Base-by-base conservation (phyloP, 108 stramenopile species). In the Conticribra weissflogii region DNA sequence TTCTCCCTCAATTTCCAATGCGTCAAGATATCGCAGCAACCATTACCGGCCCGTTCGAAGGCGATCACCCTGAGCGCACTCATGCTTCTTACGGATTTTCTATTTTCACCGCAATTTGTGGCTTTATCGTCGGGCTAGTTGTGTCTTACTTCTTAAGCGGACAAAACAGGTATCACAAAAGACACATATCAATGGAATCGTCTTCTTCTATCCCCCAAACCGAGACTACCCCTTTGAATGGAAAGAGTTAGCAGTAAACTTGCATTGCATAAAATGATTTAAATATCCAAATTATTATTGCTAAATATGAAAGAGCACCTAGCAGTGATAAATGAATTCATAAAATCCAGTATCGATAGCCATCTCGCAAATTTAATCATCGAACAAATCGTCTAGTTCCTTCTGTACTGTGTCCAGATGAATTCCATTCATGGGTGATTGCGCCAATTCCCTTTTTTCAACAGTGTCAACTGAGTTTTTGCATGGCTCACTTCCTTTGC, bases 1-100 rank as follows among this genome's bases (percentile, higher is more conserved):
- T 59, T 8, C 70, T 87, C 23, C 86, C 86, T 0, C 54, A 53
- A 31, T 78, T 66, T 65, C 31, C 63, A 21, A 7, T 31, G 30
- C 50, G 1, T 1, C 32, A 19, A 3, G 59, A 23, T 3, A 54
- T 28, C 0, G 33, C 19, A 30, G 27, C 1, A 22, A 21, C 33
- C 14, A 1, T 15, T 2, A 17, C 16, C 0, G 25, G 16, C 23
- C 24, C 23, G 29, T 32, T 19, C 29, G 29, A 30, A 19, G 47
- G 45, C 15, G 21, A n/a, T n/a, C n/a, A n/a, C n/a, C n/a, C n/a
- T n/a, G n/a, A 25, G n/a, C 4, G 3, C 45, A 68, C 29, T 4
- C 27, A 8, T 27, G 2, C 12, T 12, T 45, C 28, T 4, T 14
- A 44, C 19, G 29, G 41, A 1, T 62, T 47, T 17, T 58, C 61